These are phyloP conservation scores for Pythium pyrilobum DNA, from an alignment of 352 stramenopile genomes.

Conservation along the genomic window DNA sequence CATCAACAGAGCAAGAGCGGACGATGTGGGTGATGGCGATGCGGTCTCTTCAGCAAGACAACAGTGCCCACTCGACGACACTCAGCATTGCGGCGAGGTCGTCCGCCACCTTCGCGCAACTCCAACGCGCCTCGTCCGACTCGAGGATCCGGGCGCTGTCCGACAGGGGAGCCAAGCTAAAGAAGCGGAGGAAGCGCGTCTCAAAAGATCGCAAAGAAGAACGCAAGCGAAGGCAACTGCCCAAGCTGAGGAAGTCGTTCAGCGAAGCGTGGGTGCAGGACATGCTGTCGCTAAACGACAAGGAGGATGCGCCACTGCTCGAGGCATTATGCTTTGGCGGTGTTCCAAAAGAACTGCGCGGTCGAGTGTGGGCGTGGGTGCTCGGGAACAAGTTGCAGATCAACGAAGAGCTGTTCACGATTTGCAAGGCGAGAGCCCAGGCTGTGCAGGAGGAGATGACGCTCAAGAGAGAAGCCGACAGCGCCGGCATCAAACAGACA, in stretches of 20 bases:
- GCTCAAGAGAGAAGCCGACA: constrained; percentile 54
- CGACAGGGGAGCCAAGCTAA: constrained; percentile 16
- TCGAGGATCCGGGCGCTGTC: constrained; percentile 24
- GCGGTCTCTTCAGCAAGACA: constrained; percentile 31
- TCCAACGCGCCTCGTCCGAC: constrained; percentile 39
- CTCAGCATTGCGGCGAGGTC: constrained; percentile 9
- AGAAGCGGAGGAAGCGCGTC: constrained; percentile 28
- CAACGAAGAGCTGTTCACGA: constrained; percentile 81
- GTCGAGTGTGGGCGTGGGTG: constrained; percentile 73
- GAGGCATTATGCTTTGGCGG: constrained; percentile 76
- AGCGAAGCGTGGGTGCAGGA: constrained; percentile 72
- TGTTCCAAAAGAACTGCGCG: constrained; percentile 79
- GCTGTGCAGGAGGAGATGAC: constrained; percentile 75
- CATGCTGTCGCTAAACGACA: constrained; percentile 31
- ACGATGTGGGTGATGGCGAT: constrained; percentile 56
- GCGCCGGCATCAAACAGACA: constrained; percentile 6
- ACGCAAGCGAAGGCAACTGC: constrained; percentile 47
- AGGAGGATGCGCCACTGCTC: constrained; percentile 21
- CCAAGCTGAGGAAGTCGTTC: constrained; percentile 71
- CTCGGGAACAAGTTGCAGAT: constrained; percentile 82
- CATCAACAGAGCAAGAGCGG: constrained; percentile 70
- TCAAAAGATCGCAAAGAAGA: constrained; percentile 68
- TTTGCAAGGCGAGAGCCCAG: constrained; percentile 69
- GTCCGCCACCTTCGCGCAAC: constrained; percentile 13
- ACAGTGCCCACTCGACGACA: constrained; percentile 16